Base-by-base conservation (phyloP, 1,139 yeast species). In the Nakaseomyces sp. region DNA sequence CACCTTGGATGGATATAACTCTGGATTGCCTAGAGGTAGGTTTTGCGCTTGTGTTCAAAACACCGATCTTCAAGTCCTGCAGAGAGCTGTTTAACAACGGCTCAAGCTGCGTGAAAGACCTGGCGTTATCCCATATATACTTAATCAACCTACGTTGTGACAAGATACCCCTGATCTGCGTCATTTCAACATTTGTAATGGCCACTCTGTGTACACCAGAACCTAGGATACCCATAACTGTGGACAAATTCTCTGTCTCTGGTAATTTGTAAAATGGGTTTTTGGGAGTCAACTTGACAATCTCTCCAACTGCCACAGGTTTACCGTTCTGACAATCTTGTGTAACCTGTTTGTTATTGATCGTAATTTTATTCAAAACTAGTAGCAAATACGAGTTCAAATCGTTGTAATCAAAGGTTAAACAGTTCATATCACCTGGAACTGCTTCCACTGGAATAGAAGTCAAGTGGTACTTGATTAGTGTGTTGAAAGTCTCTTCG, bases 151-250 rank as follows among this genome's bases (percentile, higher is more conserved):
- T 76, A 63, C 97, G 77, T 65, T 89, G 97, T 0, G 96, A 85
- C 44, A 91, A 71, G 15, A 91, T 77, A 47, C 96, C 97, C 3
- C 79, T 74, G 39, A 83, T 76, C 54, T 66, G 54, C 30, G 71
- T 64, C 58, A 65, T 53, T 49, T 64, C 67, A 24, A 70, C 66
- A 58, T 81, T 75, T 10, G 85, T 76, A 47, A 89, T 83, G 16
- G 96, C 96, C 33, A 89, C 77, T 59, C 97, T 74, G 65, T 91
- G 98, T 8, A 88, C 95, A 12, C 98, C 98, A 43, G 83, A 77
- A 17, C 96, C 97, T 48, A 89, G 71, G 17, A 84, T 80, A 61
- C 87, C 95, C 60, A 85, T 84, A 2, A 86, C 96, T 2, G 77
- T 72, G 40, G 79, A 71, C 45, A 89, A 69, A 20, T 80, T 75